Percentiles rank a stretch among this genome's conserved stretches.
Evolutionary conservation across 495 filamentous ascomycete species (phyloP).

Genomic region (Penicillium ucsense): DNA sequence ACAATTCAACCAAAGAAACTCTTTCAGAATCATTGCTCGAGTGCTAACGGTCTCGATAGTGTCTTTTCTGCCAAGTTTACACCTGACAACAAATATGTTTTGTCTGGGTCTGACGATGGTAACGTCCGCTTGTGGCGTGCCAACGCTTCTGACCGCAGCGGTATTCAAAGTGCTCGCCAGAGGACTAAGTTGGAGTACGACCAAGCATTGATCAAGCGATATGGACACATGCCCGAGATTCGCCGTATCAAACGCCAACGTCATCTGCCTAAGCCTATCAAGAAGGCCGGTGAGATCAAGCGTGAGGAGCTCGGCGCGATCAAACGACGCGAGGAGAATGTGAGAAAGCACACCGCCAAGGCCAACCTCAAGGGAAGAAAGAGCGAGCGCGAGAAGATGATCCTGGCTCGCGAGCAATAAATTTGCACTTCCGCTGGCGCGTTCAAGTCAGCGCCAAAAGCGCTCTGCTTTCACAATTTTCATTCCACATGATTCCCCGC

Average conservation of each 20-base stretch:
- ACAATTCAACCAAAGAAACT: background rate
- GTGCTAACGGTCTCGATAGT: slow-evolving; percentile 21
- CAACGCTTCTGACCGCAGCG: slow-evolving; percentile 74
- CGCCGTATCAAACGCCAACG: slow-evolving; percentile 80
- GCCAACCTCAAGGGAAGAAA: slow-evolving; percentile 54
- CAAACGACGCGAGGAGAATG: slow-evolving; percentile 87
- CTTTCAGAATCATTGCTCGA: background rate
- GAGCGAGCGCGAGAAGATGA: slow-evolving; percentile 87
- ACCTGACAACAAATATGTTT: slow-evolving; percentile 77
- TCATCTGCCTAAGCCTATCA: slow-evolving; percentile 86
- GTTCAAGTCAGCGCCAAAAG: no score
- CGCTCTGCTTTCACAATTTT: background rate
- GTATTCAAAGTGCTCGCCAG: slow-evolving; percentile 75
- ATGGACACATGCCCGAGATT: slow-evolving; percentile 94
- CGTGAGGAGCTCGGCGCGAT: slow-evolving; percentile 74
- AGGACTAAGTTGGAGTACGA: slow-evolving; percentile 88
- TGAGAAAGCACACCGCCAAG: slow-evolving; percentile 82
- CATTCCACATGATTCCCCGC: background rate
- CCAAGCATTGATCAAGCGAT: slow-evolving; percentile 70
- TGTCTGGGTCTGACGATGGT: slow-evolving; percentile 85
- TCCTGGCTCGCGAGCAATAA: slow-evolving; percentile 69
- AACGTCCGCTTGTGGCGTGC: slow-evolving; percentile 89
- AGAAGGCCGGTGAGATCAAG: slow-evolving; percentile 98
- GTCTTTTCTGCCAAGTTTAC: slow-evolving; percentile 84
- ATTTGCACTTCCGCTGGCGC: background rate